Evolutionary conservation across 495 filamentous ascomycete species (phyloP), one percentile per base, ranked within the genome.

Genomic region (Cairneyella variabilis): DNA sequence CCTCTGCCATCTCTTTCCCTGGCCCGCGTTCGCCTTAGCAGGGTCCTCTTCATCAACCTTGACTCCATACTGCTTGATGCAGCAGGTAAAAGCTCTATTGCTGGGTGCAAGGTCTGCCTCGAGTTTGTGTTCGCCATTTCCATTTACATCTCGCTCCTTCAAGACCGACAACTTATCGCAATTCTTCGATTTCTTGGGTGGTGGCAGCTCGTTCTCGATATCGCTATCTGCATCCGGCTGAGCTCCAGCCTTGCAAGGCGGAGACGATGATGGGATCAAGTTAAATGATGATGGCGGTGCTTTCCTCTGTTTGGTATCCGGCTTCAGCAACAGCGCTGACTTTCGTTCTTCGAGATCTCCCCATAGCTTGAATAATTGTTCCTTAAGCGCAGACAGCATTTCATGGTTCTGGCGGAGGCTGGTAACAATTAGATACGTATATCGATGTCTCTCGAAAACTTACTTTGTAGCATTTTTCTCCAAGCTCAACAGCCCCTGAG

Each of bases 321-420:
- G n/a, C 18, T 34, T 26, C 7, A 32, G n/a, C 9, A 48, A 50
- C 21, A 16, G 14, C 34, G 42, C 59, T n/a, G 56, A 28, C 30
- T 61, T 87, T 89, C 40, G 62, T 63, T 95, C 90, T 64, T 89
- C 84, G 6, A 97, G 77, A 53, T 95, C 77, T 3, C 92, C 92
- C 91, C 92, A 97, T 7, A 97, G 74, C 26, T 79, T 70, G 65
- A 83, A 91, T 14, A 96, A 76, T 61, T 83, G 84, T 62, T 95
- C 82, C 34, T 78, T 73, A 1, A 97, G 67, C 7, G 66, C 48
- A 22, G 38, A 58, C 6, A 95, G 66, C 2, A 63, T 57, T 0
- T 61, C 30, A 4, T 63, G 34, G 30, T 86, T 66, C 44, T 61
- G 61, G 16, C 77, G 78, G 7, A 96, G 78, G 66, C 76, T 88